Evolutionary conservation across 2,329 filamentous ascomycete species (phyloP).

Genomic region (Talaromyces sp.): DNA sequence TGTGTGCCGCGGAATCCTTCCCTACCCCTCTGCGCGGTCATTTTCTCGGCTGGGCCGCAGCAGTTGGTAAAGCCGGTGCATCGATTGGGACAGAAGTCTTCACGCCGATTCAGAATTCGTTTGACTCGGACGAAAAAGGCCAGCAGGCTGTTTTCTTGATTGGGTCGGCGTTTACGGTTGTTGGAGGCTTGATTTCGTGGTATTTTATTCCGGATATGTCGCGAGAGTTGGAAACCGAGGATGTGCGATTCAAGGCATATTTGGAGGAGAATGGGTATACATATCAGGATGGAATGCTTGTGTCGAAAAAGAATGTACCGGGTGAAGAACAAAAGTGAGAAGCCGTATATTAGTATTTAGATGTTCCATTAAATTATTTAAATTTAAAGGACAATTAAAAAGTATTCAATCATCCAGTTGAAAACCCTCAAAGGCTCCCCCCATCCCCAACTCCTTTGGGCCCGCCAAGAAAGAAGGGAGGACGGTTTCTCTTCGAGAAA

Average conservation of each 20-base stretch:
- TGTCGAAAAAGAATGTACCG: background rate
- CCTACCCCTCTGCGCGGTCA: constrained; percentile 48
- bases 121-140: constrained; percentile 40
- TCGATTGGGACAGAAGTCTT: constrained; percentile 51
- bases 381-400: too few relatives aligned
- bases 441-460: too few relatives aligned
- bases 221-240: constrained; percentile 40
- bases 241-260: constrained; percentile 43
- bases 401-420: too few relatives aligned
- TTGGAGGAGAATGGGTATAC: constrained; percentile 40
- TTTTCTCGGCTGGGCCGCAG: constrained; percentile 46
- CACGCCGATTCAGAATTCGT: constrained; percentile 41
- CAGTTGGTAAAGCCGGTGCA: constrained; percentile 48
- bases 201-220: constrained; percentile 45
- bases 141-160: constrained; percentile 50
- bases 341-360: background rate
- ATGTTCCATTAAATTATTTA: too few relatives aligned
- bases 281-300: constrained; percentile 1
- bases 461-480: too few relatives aligned
- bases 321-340: background rate
- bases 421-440: too few relatives aligned
- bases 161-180: constrained; percentile 47
- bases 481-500: too few relatives aligned
- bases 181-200: constrained; percentile 42
- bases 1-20: constrained; percentile 45